A percentile compares a stretch with the other conserved stretches of the same genome.
phyloP scores from a whole-genome alignment of 176 grass and related monocot genomes.

The Cenchrus fungigraminus region DNA sequence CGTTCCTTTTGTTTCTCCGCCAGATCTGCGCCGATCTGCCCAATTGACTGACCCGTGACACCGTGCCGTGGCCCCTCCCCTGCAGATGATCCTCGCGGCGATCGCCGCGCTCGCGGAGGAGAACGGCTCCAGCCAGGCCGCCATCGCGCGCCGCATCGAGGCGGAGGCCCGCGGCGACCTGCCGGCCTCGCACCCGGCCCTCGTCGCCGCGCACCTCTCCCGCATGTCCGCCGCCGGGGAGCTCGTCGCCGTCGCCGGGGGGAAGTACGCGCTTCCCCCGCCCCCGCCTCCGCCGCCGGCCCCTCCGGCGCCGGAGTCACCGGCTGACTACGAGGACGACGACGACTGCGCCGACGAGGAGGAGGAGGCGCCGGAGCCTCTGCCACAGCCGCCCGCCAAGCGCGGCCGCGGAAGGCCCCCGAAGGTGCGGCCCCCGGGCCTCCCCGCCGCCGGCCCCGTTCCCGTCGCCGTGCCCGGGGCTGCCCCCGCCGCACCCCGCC shows the following conservation, averaged over 20 bases:
- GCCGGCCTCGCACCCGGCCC: conserved; percentile 59
- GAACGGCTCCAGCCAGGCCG: conserved; percentile 64
- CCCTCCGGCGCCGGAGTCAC: conserved; percentile 38
- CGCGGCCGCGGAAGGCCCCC: conserved; percentile 73
- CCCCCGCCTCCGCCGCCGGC: neutral
- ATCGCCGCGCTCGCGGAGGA: conserved; percentile 61
- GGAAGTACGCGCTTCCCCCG: conserved; percentile 50
- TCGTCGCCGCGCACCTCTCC: conserved; percentile 68
- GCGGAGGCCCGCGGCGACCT: conserved; percentile 41
- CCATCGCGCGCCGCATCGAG: conserved; percentile 69
- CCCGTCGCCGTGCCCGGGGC: neutral
- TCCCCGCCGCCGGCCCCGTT: conserved; percentile 17
- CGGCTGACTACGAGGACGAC: neutral
- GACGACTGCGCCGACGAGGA: neutral
- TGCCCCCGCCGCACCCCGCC: conserved; percentile 33
- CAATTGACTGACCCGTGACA: conserved; percentile 36
- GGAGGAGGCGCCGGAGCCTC: neutral
- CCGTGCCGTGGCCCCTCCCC: neutral
- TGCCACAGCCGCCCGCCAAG: conserved; percentile 39
- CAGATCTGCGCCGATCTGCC: conserved; percentile 53
- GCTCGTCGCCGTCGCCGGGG: conserved; percentile 57
- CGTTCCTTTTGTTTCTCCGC: neutral
- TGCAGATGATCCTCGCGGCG: conserved; percentile 80
- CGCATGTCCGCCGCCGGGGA: conserved; percentile 65
- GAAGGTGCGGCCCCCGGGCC: conserved; percentile 48